Evolutionary conservation across 2,329 filamentous ascomycete species (phyloP).

Genomic region (Claviceps maximensis): DNA sequence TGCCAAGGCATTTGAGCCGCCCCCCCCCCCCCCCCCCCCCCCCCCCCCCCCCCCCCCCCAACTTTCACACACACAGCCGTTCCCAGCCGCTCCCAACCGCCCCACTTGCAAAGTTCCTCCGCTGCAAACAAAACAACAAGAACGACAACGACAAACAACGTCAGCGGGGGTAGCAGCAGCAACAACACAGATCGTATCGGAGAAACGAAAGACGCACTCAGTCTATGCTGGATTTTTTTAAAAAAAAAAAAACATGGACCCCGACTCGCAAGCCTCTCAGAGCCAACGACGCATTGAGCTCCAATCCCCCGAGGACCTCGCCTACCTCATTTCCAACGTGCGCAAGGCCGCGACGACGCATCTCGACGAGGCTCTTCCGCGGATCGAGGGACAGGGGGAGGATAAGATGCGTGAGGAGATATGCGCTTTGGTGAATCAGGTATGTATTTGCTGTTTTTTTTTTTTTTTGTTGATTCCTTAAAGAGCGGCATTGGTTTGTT

Average conservation of each 20-base stretch:
- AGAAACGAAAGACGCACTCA: too few species aligned
- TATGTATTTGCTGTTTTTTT: constrained; percentile 16
- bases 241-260: constrained; percentile 20
- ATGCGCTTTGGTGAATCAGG: constrained; percentile 46
- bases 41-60: too few species aligned
- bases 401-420: constrained; percentile 47
- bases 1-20: too few species aligned
- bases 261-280: constrained; percentile 21
- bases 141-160: background rate
- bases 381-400: constrained; percentile 37
- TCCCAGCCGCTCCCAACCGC: background rate
- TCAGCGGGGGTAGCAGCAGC: too few species aligned
- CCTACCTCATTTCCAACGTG: constrained; percentile 56
- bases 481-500: too few species aligned
- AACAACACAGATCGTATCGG: too few species aligned
- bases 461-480: background rate
- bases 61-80: background rate
- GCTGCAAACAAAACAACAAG: background rate
- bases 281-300: constrained; percentile 66
- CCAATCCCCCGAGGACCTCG: constrained; percentile 60
- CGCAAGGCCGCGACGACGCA: constrained; percentile 53
- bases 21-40: too few species aligned
- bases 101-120: background rate
- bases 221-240: too few species aligned
- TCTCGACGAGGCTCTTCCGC: constrained; percentile 55